A percentile compares a stretch with the other conserved stretches of the same genome.
Conservation (phyloP, 192 early-diverging fungal species). For the Linnemannia schmuckeri region DNA sequence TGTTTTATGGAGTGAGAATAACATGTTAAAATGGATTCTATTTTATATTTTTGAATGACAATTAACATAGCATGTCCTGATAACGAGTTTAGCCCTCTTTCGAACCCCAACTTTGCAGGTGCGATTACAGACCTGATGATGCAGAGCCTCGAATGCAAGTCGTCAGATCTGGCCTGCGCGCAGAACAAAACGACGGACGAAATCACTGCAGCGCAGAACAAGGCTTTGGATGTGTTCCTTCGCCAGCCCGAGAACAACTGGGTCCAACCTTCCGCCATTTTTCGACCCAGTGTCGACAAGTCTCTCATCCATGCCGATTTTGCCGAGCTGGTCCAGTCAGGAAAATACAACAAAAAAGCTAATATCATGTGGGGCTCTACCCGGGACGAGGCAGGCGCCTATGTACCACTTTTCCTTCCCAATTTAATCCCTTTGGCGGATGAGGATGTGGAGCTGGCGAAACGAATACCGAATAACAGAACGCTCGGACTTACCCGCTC, state of each 20-base stretch:
- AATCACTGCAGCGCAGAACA: not conserved
- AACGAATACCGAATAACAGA: not conserved
- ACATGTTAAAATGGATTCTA: not conserved
- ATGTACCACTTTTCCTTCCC: not conserved
- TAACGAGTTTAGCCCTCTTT: slow-evolving; percentile 17
- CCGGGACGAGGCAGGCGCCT: not conserved
- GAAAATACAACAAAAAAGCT: slow-evolving; percentile 8
- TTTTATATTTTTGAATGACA: not conserved
- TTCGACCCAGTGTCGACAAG: slow-evolving; percentile 11
- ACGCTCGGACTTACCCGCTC: not conserved
- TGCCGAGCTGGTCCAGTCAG: slow-evolving; percentile 12
- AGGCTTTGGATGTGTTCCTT: not conserved
- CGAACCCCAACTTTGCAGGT: slow-evolving; percentile 10
- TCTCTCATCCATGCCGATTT: slow-evolving; percentile 16
- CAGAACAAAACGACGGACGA: slow-evolving; percentile 22
- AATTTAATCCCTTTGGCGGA: not conserved
- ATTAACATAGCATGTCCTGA: not conserved
- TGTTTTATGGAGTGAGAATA: not conserved
- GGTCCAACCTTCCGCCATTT: not conserved
- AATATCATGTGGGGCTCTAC: slow-evolving; percentile 19
- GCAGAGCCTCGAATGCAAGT: slow-evolving; percentile 4
- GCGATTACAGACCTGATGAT: slow-evolving; percentile 1
- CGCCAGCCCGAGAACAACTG: not conserved
- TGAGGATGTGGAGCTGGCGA: not conserved
- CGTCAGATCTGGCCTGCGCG: slow-evolving; percentile 22